Base-by-base conservation (phyloP, 1,284 basidiomycete genomes). In the Meira miltonrushii region DNA sequence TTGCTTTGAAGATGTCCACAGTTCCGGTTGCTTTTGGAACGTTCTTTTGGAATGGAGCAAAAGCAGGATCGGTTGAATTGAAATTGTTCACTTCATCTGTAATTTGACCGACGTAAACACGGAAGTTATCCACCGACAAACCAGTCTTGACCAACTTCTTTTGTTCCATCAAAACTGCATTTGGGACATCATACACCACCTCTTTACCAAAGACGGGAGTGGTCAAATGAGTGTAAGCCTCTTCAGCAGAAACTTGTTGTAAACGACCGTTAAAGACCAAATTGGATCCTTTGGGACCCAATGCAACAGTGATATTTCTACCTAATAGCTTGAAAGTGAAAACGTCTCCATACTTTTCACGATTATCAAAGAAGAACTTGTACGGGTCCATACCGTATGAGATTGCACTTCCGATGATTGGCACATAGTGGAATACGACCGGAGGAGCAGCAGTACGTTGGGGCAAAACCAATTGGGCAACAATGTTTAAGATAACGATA, bases 141-240 rank as follows among this genome's bases (percentile, higher is more conserved):
- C 94, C 93, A 67, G 92, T 87, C 81, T 80, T 81, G 65, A 82
- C 82, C 68, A 98, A 96, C 79, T 89, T 90, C 84, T 99, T 99
- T 80, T 99, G 95, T 78, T 99, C 93, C 94, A 99, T 98, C 78
- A 99, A 87, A 54, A 91, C 83, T 58, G 92, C 88, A 79, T 98
- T 98, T 37, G 95, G 94, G 58, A 92, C 87, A 76, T 97, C 94
- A 79, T 98, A 98, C 4, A 97, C 94, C 49, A 98, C 95, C 56
- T 92, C 92, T 77, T 92, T 92, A 57, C 95, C 95, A 72, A 99
- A 99, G 9, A 81, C 77, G 9, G 77, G 77, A 11, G 76, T 78
- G 21, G 75, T 77, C 33, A 78, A 60, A 38, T 71, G 70, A 33
- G 88, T 92, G 80, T 99, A 98, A 8, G 92, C 94, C 65, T 94